Evolutionary conservation across 176 grass and related monocot genomes (phyloP), one percentile per base, ranked within the genome.

Genomic region (Oryza rufipogon): DNA sequence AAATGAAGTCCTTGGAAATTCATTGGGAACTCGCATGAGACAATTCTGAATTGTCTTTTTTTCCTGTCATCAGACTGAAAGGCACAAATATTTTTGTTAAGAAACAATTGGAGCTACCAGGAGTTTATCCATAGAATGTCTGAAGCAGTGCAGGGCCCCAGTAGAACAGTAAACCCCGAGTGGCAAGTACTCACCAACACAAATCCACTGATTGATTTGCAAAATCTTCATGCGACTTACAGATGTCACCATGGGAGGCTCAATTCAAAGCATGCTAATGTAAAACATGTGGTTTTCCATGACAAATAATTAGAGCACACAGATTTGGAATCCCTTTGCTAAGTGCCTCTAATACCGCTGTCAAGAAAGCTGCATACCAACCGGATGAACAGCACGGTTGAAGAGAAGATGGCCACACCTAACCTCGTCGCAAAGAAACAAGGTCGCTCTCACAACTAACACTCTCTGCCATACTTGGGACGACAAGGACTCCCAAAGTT

Each of bases 321-420:
- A 11, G 78, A 12, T 76, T 46, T 75, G 36, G 14, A 32, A 36
- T 81, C 30, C 9, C 28, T 45, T n/a, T 41, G 77, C 46, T 42
- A 49, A 49, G 28, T 28, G 46, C 14, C 47, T 19, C 56, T 47
- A 33, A 76, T 15, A 71, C 0, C 33, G 66, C 78, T 72, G 88
- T 86, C 77, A 81, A 52, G 82, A 89, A 85, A 85, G 71, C 77
- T 70, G 12, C 77, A 77, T 85, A 78, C 58, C 73, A 86, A 86
- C 78, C 54, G 67, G 67, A 58, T 2, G 23, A 66, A 23, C 72
- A 64, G 34, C 2, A 7, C 10, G 12, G n/a, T n/a, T 32, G 39
- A 56, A 52, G 22, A 72, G 44, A 20, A 78, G 56, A 26, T 47
- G 75, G 68, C 19, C 49, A 84, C 49, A 84, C 87, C 87, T 6